These are phyloP conservation scores for Ailanthus altissimus DNA, from an alignment of 345 rosid species.

Conservation along the genomic window DNA sequence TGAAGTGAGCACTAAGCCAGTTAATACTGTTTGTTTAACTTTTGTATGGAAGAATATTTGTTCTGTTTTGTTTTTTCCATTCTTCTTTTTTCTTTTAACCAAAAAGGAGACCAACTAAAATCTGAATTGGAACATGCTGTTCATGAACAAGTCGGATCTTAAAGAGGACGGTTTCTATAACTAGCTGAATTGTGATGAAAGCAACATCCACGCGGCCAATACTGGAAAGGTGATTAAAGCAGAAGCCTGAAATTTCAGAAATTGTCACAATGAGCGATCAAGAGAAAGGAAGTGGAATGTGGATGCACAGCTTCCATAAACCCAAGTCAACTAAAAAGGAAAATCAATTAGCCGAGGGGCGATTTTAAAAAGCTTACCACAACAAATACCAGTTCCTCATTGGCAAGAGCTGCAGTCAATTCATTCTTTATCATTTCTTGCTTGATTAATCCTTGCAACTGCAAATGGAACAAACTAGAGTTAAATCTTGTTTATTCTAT, in stretches of 20 bases:
- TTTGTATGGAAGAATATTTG: neutral
- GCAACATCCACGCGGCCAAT: conserved; percentile 64
- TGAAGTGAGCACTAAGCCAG: neutral
- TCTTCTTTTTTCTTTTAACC: too few relatives aligned
- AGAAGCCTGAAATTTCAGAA: conserved; percentile 62
- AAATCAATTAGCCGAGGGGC: neutral
- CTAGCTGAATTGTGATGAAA: conserved; percentile 36
- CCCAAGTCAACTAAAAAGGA: neutral
- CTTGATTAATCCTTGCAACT: conserved; percentile 74
- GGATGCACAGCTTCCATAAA: neutral
- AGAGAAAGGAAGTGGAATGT: conserved; percentile 1
- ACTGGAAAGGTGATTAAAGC: conserved; percentile 65
- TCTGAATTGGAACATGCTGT: neutral
- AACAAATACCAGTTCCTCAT: conserved; percentile 66
- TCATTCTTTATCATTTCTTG: conserved; percentile 61
- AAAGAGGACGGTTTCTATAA: conserved; percentile 10
- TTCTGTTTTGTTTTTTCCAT: too few relatives aligned
- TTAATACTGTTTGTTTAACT: neutral
- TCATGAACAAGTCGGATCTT: neutral
- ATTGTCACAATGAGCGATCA: conserved; percentile 1
- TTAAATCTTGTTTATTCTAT: neutral
- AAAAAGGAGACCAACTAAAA: neutral
- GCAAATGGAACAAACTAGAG: conserved; percentile 19
- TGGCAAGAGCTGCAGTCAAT: conserved; percentile 60
- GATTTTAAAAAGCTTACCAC: conserved; percentile 46